phyloP scores from a whole-genome alignment of 2,329 filamentous ascomycete genomes.

The Phaeosphaeriaceae sp. region DNA sequence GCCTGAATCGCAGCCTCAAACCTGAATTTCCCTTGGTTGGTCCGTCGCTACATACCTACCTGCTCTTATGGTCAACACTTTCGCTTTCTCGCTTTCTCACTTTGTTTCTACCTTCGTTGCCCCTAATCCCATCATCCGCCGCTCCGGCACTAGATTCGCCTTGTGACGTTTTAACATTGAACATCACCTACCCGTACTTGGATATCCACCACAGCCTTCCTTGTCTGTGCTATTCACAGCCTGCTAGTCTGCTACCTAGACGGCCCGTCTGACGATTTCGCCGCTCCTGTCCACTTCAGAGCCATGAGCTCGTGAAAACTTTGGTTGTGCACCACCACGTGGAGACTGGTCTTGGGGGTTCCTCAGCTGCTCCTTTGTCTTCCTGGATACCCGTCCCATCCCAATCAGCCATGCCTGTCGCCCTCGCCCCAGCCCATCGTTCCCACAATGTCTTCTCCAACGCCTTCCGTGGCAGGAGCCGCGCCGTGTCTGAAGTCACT shows the following conservation, averaged over 20 bases:
- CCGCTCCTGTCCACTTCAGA: slow-evolving; percentile 19
- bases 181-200: background rate
- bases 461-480: slow-evolving; percentile 37
- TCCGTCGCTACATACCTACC: slow-evolving; percentile 23
- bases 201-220: too few species aligned
- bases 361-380: slow-evolving; percentile 4
- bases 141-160: slow-evolving; percentile 18
- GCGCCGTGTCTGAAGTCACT: slow-evolving; percentile 41
- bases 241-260: background rate
- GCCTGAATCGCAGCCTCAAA: slow-evolving; percentile 17
- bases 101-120: slow-evolving; percentile 4
- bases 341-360: slow-evolving; percentile 2
- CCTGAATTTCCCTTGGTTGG: slow-evolving; percentile 17
- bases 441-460: slow-evolving; percentile 40
- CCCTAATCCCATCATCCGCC: slow-evolving; percentile 10
- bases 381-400: slow-evolving; percentile 4
- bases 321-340: too few species aligned
- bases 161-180: slow-evolving; percentile 31
- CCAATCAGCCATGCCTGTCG: slow-evolving; percentile 38
- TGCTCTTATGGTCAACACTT: slow-evolving; percentile 8
- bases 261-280: slow-evolving; percentile 20
- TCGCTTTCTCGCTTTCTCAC: slow-evolving; percentile 16
- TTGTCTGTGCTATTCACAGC: too few species aligned
- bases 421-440: slow-evolving; percentile 38
- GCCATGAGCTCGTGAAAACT: slow-evolving; percentile 29